phyloP scores from a whole-genome alignment of 2,329 filamentous ascomycete genomes.

The Colletotrichum euphorbiae region DNA sequence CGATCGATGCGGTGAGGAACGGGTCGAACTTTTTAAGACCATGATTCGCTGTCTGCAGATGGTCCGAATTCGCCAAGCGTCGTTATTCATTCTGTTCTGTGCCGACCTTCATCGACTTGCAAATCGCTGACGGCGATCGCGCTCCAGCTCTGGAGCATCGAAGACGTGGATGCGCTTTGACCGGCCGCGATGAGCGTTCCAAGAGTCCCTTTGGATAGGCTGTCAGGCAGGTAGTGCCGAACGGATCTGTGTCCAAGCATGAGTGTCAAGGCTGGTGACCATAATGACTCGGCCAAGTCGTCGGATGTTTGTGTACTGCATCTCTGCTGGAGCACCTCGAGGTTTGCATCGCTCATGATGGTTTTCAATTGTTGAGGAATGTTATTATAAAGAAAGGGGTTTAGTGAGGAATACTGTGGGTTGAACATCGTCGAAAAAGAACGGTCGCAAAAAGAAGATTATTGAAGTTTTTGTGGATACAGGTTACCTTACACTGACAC shows the following conservation, averaged over 20 bases:
- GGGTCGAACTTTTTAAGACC: background rate
- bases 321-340: background rate
- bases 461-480: no score
- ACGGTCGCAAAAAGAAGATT: no score
- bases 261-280: background rate
- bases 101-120: no score
- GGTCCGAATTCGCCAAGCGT: no score
- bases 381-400: background rate
- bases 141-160: conserved; percentile 51
- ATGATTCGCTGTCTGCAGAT: conserved; percentile 41
- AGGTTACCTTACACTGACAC: no score
- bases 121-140: no score
- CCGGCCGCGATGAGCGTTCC: conserved; percentile 47
- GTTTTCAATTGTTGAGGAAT: no score
- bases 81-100: no score
- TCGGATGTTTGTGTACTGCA: background rate
- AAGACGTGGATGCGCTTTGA: conserved; percentile 50
- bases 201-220: conserved; percentile 43
- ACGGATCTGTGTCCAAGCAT: conserved; percentile 47
- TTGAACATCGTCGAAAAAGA: no score
- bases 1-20: background rate
- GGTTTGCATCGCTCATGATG: background rate
- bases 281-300: background rate
- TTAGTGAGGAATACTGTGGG: no score
- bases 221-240: conserved; percentile 44